Conservation (phyloP, 2,329 filamentous ascomycete species). For the Beauveria australis region DNA sequence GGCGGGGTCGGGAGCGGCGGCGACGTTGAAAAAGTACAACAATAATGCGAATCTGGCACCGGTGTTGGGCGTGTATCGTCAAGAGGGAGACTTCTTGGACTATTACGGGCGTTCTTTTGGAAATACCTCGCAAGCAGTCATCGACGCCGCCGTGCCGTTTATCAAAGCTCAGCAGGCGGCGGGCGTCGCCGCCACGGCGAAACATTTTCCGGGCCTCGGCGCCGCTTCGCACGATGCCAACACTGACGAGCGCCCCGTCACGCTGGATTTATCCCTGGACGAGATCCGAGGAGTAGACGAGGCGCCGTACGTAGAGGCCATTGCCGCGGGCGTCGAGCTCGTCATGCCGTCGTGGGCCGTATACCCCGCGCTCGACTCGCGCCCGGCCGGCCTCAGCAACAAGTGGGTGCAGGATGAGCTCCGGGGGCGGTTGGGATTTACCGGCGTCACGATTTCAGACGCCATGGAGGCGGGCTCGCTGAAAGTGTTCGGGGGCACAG, state of each 20-base stretch:
- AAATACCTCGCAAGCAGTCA: slow-evolving; percentile 10
- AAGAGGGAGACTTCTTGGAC: slow-evolving; percentile 13
- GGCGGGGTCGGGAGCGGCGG: slow-evolving; percentile 11
- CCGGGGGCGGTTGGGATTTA: slow-evolving; percentile 14
- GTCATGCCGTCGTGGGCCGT: slow-evolving; percentile 17
- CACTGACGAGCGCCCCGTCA: slow-evolving; percentile 14
- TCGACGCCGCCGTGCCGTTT: slow-evolving; percentile 13
- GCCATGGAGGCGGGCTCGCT: slow-evolving; percentile 16
- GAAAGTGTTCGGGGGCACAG: slow-evolving; percentile 8
- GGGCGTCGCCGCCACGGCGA: slow-evolving; percentile 12
- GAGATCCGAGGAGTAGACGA: slow-evolving; percentile 13
- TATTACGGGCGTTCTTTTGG: slow-evolving; percentile 11
- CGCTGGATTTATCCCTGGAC: slow-evolving; percentile 9
- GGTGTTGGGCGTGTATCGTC: slow-evolving; percentile 13
- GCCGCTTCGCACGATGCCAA: slow-evolving; percentile 13
- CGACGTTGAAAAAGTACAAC: slow-evolving; percentile 9
- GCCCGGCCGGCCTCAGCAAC: slow-evolving; percentile 15
- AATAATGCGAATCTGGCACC: slow-evolving; percentile 15
- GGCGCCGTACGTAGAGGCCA: slow-evolving; percentile 14
- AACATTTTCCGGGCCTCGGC: slow-evolving; percentile 17
- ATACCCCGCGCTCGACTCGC: slow-evolving; percentile 15
- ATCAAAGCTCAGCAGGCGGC: slow-evolving; percentile 13
- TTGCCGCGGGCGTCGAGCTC: slow-evolving; percentile 14
- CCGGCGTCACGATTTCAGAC: slow-evolving; percentile 15
- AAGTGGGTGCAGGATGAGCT: slow-evolving; percentile 15